Base-by-base conservation (phyloP, 208 protist genomes). In the Trypanosoma melophagium region DNA sequence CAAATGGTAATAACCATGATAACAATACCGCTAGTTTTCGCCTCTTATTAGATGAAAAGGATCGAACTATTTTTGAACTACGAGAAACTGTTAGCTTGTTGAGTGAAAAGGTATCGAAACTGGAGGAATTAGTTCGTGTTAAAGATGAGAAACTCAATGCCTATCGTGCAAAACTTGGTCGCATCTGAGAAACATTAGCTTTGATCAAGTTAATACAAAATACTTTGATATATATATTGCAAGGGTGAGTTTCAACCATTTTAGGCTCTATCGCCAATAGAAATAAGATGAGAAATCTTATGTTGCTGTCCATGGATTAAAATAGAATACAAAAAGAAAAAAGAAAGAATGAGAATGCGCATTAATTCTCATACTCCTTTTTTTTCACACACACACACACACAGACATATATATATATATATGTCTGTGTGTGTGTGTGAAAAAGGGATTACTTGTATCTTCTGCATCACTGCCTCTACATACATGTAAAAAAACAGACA, bases 121-220 rank as follows among this genome's bases (percentile, higher is more conserved):
- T 99, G 24, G 97, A 99, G 75, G 92, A 99, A 78, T 83, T 99
- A 19, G 70, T 98, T 14, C 77, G 86, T 17, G 78, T 99, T 17
- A 99, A 99, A 80, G 97, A 99, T 69, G 84, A 88, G 31, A 98
- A 98, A 69, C 89, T 99, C 44, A 71, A 66, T 35, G 80, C 83
- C 47, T 94, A 94, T 66, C 80, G 89, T 50, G 60, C 76, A 12
- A 89, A 85, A 50, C 87, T 91, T 55, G 86, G 88, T 12, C 60
- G 60, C 16, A 44, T 71, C 1, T 81, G 51, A 77, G 44, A 16
- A 28, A 1, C 16, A 17, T 52, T 38, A 24, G 5, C 28, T 35
- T 35, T 35, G 9, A 16, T 14, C 31, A 44, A 59, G 13, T 5
- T n/a, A n/a, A n/a, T n/a, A n/a, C n/a, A n/a, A n/a, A n/a, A n/a